Conservation (phyloP, 2,329 filamentous ascomycete species). For the Pyrenochaeta sp. region DNA sequence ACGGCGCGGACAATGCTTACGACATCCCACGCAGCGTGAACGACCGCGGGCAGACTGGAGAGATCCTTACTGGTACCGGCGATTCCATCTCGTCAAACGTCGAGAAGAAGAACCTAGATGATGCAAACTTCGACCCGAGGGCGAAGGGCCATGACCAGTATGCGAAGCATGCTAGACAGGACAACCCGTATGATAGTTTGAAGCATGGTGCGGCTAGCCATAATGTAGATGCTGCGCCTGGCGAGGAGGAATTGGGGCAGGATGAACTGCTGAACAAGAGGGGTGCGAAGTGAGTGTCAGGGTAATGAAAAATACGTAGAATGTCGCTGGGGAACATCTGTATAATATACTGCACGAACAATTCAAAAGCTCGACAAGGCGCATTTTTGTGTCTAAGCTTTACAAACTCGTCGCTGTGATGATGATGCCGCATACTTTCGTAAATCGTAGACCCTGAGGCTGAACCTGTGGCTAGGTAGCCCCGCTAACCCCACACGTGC, state of each 20-base stretch:
- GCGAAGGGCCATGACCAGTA: slow-evolving; percentile 35
- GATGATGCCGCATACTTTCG: background rate
- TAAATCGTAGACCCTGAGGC: slow-evolving; percentile 9
- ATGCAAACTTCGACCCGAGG: slow-evolving; percentile 27
- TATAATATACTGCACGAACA: background rate
- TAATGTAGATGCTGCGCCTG: slow-evolving; percentile 34
- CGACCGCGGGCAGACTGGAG: slow-evolving; percentile 45
- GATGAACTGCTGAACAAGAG: slow-evolving; percentile 35
- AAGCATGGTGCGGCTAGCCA: slow-evolving; percentile 22
- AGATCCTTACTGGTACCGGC: slow-evolving; percentile 47
- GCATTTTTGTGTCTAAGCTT: background rate
- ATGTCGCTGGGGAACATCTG: background rate
- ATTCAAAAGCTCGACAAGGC: background rate
- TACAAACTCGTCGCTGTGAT: background rate
- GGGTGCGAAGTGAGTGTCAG: slow-evolving; percentile 23
- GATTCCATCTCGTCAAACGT: slow-evolving; percentile 40
- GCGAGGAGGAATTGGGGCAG: slow-evolving; percentile 37
- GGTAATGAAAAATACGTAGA: background rate
- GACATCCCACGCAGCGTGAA: slow-evolving; percentile 53
- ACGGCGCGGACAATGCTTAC: slow-evolving; percentile 58
- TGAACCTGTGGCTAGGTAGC: slow-evolving; percentile 18
- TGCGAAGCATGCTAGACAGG: slow-evolving; percentile 31
- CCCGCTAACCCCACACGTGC: slow-evolving; percentile 44
- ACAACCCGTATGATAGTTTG: slow-evolving; percentile 24
- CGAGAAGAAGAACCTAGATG: slow-evolving; percentile 45